Conservation (phyloP, 768 basidiomycete genomes). For the Pleurotus djamor region DNA sequence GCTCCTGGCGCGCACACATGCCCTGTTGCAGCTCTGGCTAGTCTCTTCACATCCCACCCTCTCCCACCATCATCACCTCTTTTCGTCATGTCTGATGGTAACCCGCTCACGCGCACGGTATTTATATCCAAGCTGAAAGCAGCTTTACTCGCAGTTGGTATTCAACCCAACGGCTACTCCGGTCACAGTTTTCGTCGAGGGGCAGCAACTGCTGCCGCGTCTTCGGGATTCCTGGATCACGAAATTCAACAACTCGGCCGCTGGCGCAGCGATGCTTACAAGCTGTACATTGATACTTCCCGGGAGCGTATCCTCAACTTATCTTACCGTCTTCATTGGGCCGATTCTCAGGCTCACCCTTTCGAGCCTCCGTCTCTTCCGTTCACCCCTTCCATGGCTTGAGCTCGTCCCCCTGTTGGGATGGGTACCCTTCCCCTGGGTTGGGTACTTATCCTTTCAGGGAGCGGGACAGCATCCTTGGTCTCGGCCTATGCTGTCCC, state of each 20-base stretch:
- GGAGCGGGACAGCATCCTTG: too few relatives aligned
- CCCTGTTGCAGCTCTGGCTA: neutral
- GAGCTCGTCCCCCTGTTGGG: neutral
- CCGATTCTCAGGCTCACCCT: neutral
- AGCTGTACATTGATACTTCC: slow-evolving; percentile 30
- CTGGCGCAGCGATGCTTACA: slow-evolving; percentile 34
- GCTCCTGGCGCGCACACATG: neutral
- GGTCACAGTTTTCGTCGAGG: slow-evolving; percentile 27
- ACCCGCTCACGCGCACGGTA: neutral
- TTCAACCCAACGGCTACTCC: slow-evolving; percentile 8
- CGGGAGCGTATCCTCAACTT: slow-evolving; percentile 16
- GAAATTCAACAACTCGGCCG: slow-evolving; percentile 34
- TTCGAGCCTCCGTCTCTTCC: neutral
- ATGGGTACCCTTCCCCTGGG: too few relatives aligned
- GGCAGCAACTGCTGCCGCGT: slow-evolving; percentile 25
- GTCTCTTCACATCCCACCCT: neutral
- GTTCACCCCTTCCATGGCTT: neutral
- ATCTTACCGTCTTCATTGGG: neutral
- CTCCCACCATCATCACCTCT: neutral
- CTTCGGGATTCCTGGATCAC: slow-evolving; percentile 25
- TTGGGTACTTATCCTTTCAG: too few relatives aligned
- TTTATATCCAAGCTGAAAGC: neutral
- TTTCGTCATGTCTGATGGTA: neutral
- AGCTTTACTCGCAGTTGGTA: neutral
- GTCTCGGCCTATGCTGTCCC: too few relatives aligned